These are phyloP conservation scores for Cyberlindnera mississippiensis DNA, from an alignment of 805 yeast species.

Conservation along the genomic window DNA sequence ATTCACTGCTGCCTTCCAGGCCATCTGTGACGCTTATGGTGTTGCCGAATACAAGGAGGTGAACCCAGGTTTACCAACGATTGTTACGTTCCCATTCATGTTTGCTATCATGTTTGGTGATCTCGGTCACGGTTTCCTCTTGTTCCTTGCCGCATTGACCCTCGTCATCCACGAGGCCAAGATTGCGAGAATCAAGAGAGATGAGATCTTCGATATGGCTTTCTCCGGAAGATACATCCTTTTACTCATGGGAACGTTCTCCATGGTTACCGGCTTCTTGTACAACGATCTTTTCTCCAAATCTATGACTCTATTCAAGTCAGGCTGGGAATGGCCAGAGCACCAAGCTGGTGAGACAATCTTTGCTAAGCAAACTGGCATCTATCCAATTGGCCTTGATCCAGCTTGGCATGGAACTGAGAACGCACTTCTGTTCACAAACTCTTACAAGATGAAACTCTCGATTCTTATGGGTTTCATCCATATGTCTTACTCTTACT, in stretches of 20 bases:
- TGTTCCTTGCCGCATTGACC: slow-evolving; percentile 66
- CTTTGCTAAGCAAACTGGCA: slow-evolving; percentile 61
- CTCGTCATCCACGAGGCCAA: slow-evolving; percentile 72
- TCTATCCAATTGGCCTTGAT: slow-evolving; percentile 84
- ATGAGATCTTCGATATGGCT: slow-evolving; percentile 96
- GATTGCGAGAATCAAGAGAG: slow-evolving; percentile 67
- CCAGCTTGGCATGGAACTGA: slow-evolving; percentile 98
- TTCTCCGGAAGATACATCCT: slow-evolving; percentile 88
- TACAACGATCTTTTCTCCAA: slow-evolving; percentile 93
- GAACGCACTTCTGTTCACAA: slow-evolving; percentile 82
- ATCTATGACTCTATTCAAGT: slow-evolving; percentile 77
- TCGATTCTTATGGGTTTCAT: slow-evolving; percentile 91
- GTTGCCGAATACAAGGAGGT: slow-evolving; percentile 90
- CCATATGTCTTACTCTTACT: slow-evolving; percentile 89
- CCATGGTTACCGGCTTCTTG: slow-evolving; percentile 91
- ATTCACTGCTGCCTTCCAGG: slow-evolving; percentile 89
- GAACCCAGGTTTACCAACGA: slow-evolving; percentile 92
- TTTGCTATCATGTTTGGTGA: slow-evolving; percentile 99
- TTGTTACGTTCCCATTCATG: slow-evolving; percentile 96
- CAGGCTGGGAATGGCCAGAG: slow-evolving; percentile 94
- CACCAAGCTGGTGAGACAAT: slow-evolving; percentile 61
- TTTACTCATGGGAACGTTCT: slow-evolving; percentile 87
- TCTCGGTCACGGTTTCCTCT: slow-evolving; percentile 88
- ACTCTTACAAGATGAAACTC: slow-evolving; percentile 96
- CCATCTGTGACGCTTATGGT: slow-evolving; percentile 94